These are phyloP conservation scores for Talaromyces sp. DNA, from an alignment of 2,329 filamentous ascomycete genomes.

Conservation along the genomic window DNA sequence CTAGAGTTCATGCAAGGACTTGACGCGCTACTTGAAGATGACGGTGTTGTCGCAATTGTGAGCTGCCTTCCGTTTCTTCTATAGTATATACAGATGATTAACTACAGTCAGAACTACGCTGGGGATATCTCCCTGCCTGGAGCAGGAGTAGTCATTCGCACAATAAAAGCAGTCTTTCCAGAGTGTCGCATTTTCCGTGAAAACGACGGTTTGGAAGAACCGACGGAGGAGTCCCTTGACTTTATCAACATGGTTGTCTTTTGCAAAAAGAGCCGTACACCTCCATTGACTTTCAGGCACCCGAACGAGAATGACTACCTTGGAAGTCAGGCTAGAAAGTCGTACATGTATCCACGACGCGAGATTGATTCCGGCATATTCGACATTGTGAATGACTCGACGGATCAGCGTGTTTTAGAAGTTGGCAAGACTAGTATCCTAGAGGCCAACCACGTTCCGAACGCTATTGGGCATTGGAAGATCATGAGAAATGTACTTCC, in stretches of 20 bases:
- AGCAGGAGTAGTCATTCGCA: conserved; percentile 75
- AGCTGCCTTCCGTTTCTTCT: conserved; percentile 35
- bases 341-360: conserved; percentile 69
- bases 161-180: conserved; percentile 80
- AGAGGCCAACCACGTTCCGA: conserved; percentile 68
- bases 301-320: conserved; percentile 67
- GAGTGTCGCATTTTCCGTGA: conserved; percentile 90
- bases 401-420: conserved; percentile 38
- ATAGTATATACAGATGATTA: conserved; percentile 18
- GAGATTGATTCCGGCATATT: conserved; percentile 59
- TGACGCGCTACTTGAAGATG: conserved; percentile 66
- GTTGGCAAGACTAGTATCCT: conserved; percentile 63
- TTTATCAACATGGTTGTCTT: conserved; percentile 98
- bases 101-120: conserved; percentile 74
- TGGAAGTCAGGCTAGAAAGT: conserved; percentile 66
- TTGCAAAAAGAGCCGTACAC: conserved; percentile 65
- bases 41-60: conserved; percentile 85
- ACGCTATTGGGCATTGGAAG: conserved; percentile 81
- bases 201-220: conserved; percentile 43
- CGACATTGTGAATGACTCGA: conserved; percentile 45
- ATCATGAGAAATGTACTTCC: conserved; percentile 88
- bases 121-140: conserved; percentile 78
- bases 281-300: conserved; percentile 63
- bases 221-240: conserved; percentile 58
- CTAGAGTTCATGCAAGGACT: conserved; percentile 75